phyloP scores from a whole-genome alignment of 331 rosid species.

The Cydonia oblonga region DNA sequence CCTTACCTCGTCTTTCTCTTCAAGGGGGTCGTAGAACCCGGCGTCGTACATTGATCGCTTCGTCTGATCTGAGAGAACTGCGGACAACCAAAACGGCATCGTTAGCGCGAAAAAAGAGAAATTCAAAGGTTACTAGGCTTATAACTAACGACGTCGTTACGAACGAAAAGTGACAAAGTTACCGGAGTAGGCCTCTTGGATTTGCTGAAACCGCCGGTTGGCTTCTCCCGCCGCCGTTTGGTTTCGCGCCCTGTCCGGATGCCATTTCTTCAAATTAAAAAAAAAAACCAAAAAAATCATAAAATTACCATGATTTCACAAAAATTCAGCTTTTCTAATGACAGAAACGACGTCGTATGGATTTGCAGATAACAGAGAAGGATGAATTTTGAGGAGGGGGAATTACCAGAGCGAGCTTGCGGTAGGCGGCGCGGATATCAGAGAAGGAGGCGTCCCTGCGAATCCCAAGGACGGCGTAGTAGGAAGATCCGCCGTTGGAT shows the following conservation, averaged over 20 bases:
- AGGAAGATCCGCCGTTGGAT: constrained; percentile 70
- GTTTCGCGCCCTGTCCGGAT: constrained; percentile 67
- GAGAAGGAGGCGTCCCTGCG: constrained; percentile 77
- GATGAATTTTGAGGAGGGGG: background rate
- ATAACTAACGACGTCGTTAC: background rate
- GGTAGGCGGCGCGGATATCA: constrained; percentile 77
- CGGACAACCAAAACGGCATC: constrained; percentile 2
- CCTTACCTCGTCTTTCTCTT: constrained; percentile 73
- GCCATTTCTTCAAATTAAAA: constrained; percentile 57
- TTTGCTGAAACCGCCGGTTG: constrained; percentile 73
- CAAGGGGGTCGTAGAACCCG: constrained; percentile 67
- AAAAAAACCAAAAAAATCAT: background rate
- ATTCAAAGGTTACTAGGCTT: background rate
- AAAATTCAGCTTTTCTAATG: too few species aligned
- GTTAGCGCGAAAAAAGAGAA: background rate
- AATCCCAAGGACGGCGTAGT: constrained; percentile 75
- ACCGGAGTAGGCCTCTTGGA: constrained; percentile 95
- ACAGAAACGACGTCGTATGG: background rate
- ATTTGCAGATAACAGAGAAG: background rate
- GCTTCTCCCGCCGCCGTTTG: constrained; percentile 60
- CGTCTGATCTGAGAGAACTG: constrained; percentile 82
- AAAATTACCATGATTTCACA: too few species aligned
- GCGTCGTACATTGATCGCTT: constrained; percentile 90
- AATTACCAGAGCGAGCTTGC: constrained; percentile 67
- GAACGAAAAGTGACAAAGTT: background rate